A percentile compares a stretch with the other conserved stretches of the same genome.
phyloP scores from a whole-genome alignment of 352 stramenopile genomes.

The Phytophthora lateralis region DNA sequence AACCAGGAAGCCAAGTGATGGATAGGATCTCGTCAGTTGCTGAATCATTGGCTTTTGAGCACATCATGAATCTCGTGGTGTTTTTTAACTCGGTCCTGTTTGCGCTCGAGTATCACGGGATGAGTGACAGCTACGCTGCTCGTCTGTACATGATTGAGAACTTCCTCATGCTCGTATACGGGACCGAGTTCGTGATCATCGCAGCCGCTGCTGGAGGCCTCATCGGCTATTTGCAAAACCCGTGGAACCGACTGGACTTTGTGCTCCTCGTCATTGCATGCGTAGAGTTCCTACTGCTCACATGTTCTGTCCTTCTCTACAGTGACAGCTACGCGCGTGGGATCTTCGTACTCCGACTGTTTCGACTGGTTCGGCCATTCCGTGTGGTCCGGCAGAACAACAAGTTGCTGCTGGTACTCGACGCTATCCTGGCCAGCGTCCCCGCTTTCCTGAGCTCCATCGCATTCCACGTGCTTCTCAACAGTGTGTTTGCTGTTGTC shows the following conservation, averaged over 20 bases:
- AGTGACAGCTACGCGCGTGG: slow-evolving; percentile 69
- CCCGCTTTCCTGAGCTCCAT: slow-evolving; percentile 72
- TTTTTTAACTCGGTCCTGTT: slow-evolving; percentile 81
- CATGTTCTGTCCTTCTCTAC: slow-evolving; percentile 60
- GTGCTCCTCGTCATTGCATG: slow-evolving; percentile 65
- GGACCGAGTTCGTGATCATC: slow-evolving; percentile 68
- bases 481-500: slow-evolving; percentile 82
- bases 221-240: slow-evolving; percentile 71
- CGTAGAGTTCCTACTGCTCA: slow-evolving; percentile 72
- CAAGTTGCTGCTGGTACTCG: slow-evolving; percentile 69
- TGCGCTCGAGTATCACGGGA: slow-evolving; percentile 79
- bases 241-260: slow-evolving; percentile 85
- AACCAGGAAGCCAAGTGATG: slow-evolving; percentile 54
- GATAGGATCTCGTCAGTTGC: slow-evolving; percentile 53
- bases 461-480: slow-evolving; percentile 66
- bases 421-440: slow-evolving; percentile 70
- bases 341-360: slow-evolving; percentile 82
- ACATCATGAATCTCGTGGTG: slow-evolving; percentile 79
- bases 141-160: slow-evolving; percentile 71
- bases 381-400: slow-evolving; percentile 80
- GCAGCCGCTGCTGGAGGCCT: slow-evolving; percentile 60
- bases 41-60: slow-evolving; percentile 70
- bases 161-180: slow-evolving; percentile 74
- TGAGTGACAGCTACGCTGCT: slow-evolving; percentile 58
- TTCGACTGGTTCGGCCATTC: slow-evolving; percentile 79